phyloP scores from a whole-genome alignment of 2,329 filamentous ascomycete genomes.

The Trichoderma semiorbis region DNA sequence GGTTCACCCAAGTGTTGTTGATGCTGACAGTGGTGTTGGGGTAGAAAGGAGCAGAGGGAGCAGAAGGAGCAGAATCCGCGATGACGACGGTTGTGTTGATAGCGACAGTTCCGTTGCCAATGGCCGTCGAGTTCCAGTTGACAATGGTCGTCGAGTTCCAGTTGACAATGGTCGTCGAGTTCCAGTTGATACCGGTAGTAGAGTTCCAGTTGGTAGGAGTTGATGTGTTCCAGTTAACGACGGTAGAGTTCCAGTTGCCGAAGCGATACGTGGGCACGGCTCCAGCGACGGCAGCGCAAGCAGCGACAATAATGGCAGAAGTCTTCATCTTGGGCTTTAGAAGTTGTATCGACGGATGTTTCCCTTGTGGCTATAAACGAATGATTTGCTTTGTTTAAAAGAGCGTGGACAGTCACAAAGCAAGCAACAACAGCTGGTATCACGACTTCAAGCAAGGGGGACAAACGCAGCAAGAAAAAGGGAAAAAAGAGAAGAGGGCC shows the following conservation, averaged over 20 bases:
- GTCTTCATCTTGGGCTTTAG: slow-evolving; percentile 13
- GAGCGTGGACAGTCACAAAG: neutral
- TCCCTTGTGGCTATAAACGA: neutral
- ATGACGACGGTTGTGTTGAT: neutral
- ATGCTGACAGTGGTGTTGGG: neutral
- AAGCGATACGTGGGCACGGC: neutral
- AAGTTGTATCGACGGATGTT: neutral
- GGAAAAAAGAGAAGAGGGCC: neutral
- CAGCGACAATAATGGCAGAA: slow-evolving; percentile 7
- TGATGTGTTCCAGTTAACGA: neutral
- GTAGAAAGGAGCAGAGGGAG: neutral
- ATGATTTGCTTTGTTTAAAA: neutral
- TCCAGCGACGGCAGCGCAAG: neutral
- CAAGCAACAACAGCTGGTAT: neutral
- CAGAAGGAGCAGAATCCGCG: neutral
- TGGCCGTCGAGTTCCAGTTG: neutral
- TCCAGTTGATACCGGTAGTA: neutral
- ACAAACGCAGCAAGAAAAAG: neutral
- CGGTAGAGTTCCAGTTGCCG: neutral
- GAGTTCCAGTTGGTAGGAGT: neutral
- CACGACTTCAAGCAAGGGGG: neutral
- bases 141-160: neutral
- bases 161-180: neutral
- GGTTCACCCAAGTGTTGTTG: neutral
- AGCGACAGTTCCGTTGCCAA: neutral